A percentile compares a stretch with the other conserved stretches of the same genome.
Conservation (phyloP, 148 eudicot species). For the Camellia japonica region DNA sequence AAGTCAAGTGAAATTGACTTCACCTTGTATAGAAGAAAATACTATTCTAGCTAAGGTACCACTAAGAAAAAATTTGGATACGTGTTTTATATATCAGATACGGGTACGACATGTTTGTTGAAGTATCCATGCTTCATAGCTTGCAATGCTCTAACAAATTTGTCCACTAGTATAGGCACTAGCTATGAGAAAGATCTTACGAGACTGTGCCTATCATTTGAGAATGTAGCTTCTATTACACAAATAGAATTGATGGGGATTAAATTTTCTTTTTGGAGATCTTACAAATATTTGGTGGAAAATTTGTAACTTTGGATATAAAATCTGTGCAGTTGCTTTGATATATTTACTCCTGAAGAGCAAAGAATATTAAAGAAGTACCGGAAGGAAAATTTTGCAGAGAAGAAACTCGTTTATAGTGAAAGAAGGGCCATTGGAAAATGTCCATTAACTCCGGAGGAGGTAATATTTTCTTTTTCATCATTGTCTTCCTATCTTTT, state of each 20-base stretch:
- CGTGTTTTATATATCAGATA: too few relatives aligned
- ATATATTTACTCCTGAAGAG: conserved; percentile 75
- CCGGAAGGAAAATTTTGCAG: conserved; percentile 70
- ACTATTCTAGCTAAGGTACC: too few relatives aligned
- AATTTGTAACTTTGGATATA: neutral
- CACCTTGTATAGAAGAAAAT: too few relatives aligned
- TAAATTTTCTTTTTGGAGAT: neutral
- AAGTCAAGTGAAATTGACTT: too few relatives aligned
- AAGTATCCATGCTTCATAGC: neutral
- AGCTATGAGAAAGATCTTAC: neutral
- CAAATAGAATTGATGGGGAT: neutral
- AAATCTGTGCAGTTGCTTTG: conserved; percentile 67
- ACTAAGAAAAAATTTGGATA: too few relatives aligned
- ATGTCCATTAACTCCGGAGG: conserved; percentile 97
- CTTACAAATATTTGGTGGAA: neutral
- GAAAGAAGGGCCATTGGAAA: conserved; percentile 88
- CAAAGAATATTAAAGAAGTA: conserved; percentile 64
- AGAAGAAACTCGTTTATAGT: conserved; percentile 60
- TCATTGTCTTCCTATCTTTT: neutral
- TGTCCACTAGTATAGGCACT: too few relatives aligned
- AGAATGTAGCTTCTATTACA: neutral
- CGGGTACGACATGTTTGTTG: too few relatives aligned
- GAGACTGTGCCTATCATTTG: neutral
- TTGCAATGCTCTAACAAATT: neutral
- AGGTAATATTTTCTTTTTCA: conserved; percentile 42